phyloP scores from a whole-genome alignment of 2,329 filamentous ascomycete genomes.

The Aciculosporium take region DNA sequence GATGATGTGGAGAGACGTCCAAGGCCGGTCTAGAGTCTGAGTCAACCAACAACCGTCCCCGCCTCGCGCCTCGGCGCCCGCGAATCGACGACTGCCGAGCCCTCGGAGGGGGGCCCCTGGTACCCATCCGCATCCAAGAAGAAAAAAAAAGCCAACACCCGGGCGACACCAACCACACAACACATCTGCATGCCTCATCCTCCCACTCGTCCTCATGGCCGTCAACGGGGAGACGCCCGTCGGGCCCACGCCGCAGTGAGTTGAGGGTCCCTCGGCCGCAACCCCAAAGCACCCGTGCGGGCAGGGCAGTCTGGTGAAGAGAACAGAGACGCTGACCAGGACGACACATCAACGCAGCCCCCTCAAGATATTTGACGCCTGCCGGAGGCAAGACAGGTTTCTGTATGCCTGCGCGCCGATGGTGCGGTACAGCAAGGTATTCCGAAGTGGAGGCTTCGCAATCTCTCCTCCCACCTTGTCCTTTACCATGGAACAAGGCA shows the following conservation, averaged over 20 bases:
- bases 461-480: not conserved
- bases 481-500: too few relatives aligned
- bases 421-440: constrained; percentile 49
- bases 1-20: too few relatives aligned
- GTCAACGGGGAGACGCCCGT: constrained; percentile 1
- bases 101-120: too few relatives aligned
- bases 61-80: too few relatives aligned
- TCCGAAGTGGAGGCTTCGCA: too few relatives aligned
- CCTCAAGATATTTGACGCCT: constrained; percentile 43
- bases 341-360: constrained; percentile 28
- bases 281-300: too few relatives aligned
- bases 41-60: too few relatives aligned
- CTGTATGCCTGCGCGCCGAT: constrained; percentile 51
- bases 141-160: too few relatives aligned
- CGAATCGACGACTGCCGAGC: too few relatives aligned
- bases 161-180: not conserved
- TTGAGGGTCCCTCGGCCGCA: not conserved
- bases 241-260: constrained; percentile 6
- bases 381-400: constrained; percentile 36
- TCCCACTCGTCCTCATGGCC: not conserved
- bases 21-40: too few relatives aligned
- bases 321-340: not conserved
- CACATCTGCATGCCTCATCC: not conserved
- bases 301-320: not conserved
- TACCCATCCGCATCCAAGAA: too few relatives aligned